Evolutionary conservation across 202 grass and related monocot species (phyloP), one percentile per base, ranked within the genome.

Genomic region (Sporobolus alterniflorus): DNA sequence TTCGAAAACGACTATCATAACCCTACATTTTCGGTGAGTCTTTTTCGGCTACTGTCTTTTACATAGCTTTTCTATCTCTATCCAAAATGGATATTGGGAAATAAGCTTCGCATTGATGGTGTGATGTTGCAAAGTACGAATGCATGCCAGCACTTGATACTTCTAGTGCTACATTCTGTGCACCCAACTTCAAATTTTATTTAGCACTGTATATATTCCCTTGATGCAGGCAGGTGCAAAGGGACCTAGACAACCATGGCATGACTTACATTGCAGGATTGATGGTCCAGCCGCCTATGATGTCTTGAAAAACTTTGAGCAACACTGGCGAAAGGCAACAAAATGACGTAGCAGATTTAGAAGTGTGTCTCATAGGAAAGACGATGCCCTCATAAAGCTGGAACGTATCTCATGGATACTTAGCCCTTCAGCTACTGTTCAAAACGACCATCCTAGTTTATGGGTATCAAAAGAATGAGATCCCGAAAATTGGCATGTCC

Each of bases 201-300:
- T 47, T 80, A 68, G 2, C 41, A 74, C 69, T 40, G 87, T 76
- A 43, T 67, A 17, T 42, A 68, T 90, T 79, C 6, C 71, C 55
- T 67, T 82, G 61, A 52, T 80, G 56, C 83, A 99, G 96, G 61
- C 59, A 80, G 81, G 76, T 15, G 20, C 83, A 42, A 96, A 96
- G 74, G 93, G 96, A 64, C 96, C 96, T 9, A 91, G 96, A 76
- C 93, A 99, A 88, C 96, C 96, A 78, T 99, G 96, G 96, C 96
- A 99, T 81, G 96, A 99, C 77, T 81, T 99, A 69, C 96, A 99
- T 73, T 99, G 93, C 82, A 92, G 79, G 90, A 90, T 99, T 75
- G 93, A 99, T 51, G 96, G 96, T 52, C 96, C 96, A 49, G 93
- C 93, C 40, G 93, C 93, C n/a, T 99, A 99, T 43, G 96, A 99